phyloP scores from a whole-genome alignment of 2,329 filamentous ascomycete genomes.

The Tolypocladium cylindrosporum region DNA sequence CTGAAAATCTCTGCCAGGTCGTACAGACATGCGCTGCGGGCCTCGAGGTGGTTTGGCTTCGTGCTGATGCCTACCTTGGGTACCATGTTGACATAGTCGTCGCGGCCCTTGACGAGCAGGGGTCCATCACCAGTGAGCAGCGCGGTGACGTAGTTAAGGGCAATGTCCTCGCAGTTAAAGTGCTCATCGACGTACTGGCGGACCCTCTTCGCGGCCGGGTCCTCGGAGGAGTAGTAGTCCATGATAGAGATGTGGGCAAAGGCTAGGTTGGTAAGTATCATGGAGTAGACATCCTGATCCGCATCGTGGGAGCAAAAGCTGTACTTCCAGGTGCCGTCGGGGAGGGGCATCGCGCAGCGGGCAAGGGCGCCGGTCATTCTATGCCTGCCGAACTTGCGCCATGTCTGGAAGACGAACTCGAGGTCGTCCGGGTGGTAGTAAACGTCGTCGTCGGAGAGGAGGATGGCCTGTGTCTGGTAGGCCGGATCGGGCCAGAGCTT shows the following conservation, averaged over 20 bases:
- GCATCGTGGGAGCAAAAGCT: conserved; percentile 17
- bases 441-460: conserved; percentile 31
- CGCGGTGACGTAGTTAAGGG: conserved; percentile 25
- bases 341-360: conserved; percentile 20
- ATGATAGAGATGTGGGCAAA: conserved; percentile 27
- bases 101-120: conserved; percentile 22
- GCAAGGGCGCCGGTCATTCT: conserved; percentile 24
- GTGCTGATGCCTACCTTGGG: conserved; percentile 22
- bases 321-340: conserved; percentile 19
- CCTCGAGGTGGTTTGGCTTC: conserved; percentile 20
- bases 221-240: conserved; percentile 26
- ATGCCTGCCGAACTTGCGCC: conserved; percentile 26
- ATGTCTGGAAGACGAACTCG: conserved; percentile 28
- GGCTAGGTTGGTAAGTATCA: conserved; percentile 26
- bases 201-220: conserved; percentile 17
- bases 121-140: conserved; percentile 23
- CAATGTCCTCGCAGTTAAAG: conserved; percentile 31
- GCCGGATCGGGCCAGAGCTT: conserved; percentile 25
- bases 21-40: conserved; percentile 23
- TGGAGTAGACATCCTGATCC: conserved; percentile 19
- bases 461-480: conserved; percentile 26
- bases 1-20: conserved; percentile 21
- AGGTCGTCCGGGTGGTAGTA: conserved; percentile 26
- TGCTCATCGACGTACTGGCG: conserved; percentile 25
- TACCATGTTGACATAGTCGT: conserved; percentile 19